phyloP scores from a whole-genome alignment of 1,139 yeast species.

The Lodderomyces margitis region DNA sequence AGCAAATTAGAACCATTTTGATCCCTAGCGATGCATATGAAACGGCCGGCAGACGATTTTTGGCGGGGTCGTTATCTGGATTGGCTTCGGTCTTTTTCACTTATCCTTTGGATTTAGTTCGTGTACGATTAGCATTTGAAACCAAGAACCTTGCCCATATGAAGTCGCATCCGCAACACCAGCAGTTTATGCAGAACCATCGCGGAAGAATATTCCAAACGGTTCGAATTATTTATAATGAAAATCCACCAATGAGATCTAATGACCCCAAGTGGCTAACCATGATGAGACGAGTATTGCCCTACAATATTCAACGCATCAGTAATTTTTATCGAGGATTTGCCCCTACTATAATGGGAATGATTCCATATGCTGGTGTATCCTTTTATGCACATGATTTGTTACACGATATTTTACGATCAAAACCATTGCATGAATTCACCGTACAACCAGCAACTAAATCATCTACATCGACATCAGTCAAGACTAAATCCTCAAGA shows the following conservation, averaged over 20 bases:
- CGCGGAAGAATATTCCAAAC: slow-evolving; percentile 59
- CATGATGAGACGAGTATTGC: slow-evolving; percentile 30
- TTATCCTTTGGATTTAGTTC: slow-evolving; percentile 84
- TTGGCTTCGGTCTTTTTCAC: slow-evolving; percentile 84
- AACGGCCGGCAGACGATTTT: slow-evolving; percentile 73
- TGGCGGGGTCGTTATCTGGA: slow-evolving; percentile 91
- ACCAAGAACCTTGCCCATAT: slow-evolving; percentile 46
- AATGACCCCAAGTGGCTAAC: slow-evolving; percentile 40
- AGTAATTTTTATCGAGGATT: slow-evolving; percentile 92
- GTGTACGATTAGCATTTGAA: slow-evolving; percentile 91
- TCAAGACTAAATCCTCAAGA: slow-evolving; percentile 31
- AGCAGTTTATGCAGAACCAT: slow-evolving; percentile 25
- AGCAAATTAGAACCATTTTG: slow-evolving; percentile 76
- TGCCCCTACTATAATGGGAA: slow-evolving; percentile 89
- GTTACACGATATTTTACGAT: slow-evolving; percentile 80
- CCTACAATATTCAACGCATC: slow-evolving; percentile 38
- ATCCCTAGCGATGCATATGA: slow-evolving; percentile 77
- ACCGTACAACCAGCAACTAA: slow-evolving; percentile 42
- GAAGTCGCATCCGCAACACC: slow-evolving; percentile 21
- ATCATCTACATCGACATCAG: slow-evolving; percentile 6
- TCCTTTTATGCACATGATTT: slow-evolving; percentile 92
- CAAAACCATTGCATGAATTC: slow-evolving; percentile 49
- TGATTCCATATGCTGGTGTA: slow-evolving; percentile 98
- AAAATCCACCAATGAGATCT: slow-evolving; percentile 50
- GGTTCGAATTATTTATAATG: slow-evolving; percentile 55